Conservation (phyloP, 768 basidiomycete species). For the Psilocybe sp. region DNA sequence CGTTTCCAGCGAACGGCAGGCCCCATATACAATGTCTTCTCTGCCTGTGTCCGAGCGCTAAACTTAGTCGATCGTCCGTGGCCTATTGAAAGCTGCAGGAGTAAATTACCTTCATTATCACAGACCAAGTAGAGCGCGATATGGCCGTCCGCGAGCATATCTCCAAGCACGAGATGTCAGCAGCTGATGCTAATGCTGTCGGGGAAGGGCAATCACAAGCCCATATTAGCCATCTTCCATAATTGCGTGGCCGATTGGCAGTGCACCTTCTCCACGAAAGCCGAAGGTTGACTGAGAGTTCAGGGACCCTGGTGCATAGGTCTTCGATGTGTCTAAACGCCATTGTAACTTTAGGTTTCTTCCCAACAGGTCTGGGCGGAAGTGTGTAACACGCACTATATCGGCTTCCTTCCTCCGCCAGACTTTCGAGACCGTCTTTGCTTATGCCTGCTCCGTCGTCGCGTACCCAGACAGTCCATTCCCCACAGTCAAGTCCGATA, state of each 20-base stretch:
- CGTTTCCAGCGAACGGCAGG: conserved; percentile 74
- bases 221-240: neutral
- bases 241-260: neutral
- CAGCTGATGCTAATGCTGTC: conserved; percentile 80
- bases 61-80: too few species aligned
- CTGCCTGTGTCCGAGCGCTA: conserved; percentile 42
- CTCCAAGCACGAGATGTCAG: conserved; percentile 77
- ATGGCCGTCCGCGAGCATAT: conserved; percentile 71
- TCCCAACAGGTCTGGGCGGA: neutral
- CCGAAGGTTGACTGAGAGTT: conserved; percentile 70
- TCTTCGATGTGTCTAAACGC: conserved; percentile 68
- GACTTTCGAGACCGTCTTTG: conserved; percentile 50
- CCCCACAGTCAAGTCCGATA: conserved; percentile 67
- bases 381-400: conserved; percentile 56
- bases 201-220: neutral
- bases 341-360: neutral
- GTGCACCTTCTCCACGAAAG: conserved; percentile 88
- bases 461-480: conserved; percentile 82
- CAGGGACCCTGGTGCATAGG: conserved; percentile 48
- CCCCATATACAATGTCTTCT: conserved; percentile 65
- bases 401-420: conserved; percentile 56
- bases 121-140: conserved; percentile 67
- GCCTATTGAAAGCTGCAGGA: neutral
- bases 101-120: conserved; percentile 68
- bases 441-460: conserved; percentile 84